Percentiles rank a stretch among this genome's conserved stretches.
phyloP scores from a whole-genome alignment of 345 rosid genomes.

The Raphanus sativus region DNA sequence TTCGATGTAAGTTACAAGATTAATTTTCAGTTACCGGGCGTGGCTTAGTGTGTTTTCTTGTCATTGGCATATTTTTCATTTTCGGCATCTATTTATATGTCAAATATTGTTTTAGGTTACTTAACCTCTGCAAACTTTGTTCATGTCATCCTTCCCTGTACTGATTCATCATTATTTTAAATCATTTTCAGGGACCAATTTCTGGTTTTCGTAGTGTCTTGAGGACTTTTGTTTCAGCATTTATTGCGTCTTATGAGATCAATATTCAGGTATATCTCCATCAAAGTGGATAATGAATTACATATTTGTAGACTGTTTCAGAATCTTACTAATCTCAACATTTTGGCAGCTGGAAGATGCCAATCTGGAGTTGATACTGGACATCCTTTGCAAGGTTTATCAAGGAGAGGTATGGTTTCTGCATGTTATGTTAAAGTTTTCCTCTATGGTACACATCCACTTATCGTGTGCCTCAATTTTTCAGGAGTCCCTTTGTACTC shows the following conservation, averaged over 20 bases:
- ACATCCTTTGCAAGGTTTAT: constrained; percentile 83
- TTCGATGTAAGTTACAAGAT: constrained; percentile 59
- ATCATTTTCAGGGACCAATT: constrained; percentile 58
- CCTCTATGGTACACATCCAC: constrained; percentile 13
- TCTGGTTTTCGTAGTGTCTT: constrained; percentile 81
- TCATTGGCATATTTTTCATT: background rate
- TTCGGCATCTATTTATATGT: background rate
- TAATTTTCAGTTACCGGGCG: constrained; percentile 21
- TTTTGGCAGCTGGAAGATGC: constrained; percentile 65
- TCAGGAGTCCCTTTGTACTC: constrained; percentile 94
- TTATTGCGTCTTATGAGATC: constrained; percentile 92
- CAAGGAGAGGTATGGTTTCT: constrained; percentile 71
- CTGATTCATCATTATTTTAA: constrained; percentile 5
- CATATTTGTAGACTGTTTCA: constrained; percentile 6
- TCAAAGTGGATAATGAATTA: background rate
- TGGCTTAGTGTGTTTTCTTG: constrained; percentile 19
- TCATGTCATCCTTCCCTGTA: constrained; percentile 8
- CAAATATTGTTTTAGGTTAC: constrained; percentile 4
- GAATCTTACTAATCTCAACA: constrained; percentile 17
- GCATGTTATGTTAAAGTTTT: constrained; percentile 15
- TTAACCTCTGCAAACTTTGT: constrained; percentile 10
- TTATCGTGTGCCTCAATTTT: constrained; percentile 29
- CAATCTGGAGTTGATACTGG: constrained; percentile 72
- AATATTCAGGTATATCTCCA: constrained; percentile 63
- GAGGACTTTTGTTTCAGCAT: constrained; percentile 87